A percentile compares a stretch with the other conserved stretches of the same genome.
These are phyloP conservation scores for Sclerotinia spermophila DNA, from an alignment of 2,329 filamentous ascomycete genomes.

Conservation along the genomic window DNA sequence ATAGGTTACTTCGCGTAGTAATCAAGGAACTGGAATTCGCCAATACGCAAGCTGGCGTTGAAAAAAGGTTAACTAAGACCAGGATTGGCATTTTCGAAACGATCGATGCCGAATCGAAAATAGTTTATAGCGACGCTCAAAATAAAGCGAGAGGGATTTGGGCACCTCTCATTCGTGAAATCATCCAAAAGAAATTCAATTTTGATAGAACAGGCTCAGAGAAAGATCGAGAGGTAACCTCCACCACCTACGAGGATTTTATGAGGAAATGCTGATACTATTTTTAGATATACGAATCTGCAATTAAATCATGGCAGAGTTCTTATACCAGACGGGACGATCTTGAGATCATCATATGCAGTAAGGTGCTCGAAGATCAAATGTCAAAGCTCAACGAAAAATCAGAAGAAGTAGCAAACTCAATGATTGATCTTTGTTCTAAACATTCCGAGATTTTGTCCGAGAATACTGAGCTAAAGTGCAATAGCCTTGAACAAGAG, in stretches of 20 bases:
- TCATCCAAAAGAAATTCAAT: not conserved
- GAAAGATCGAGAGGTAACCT: not conserved
- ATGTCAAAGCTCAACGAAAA: not conserved
- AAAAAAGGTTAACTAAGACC: not conserved
- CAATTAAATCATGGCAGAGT: not conserved
- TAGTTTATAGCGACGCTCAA: not conserved
- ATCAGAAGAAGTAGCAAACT: not conserved
- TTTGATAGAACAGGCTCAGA: not conserved
- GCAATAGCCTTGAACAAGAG: not conserved
- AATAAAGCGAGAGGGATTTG: not conserved
- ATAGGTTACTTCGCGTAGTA: not conserved
- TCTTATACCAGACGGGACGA: not conserved
- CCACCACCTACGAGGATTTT: not conserved
- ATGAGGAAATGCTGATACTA: not conserved
- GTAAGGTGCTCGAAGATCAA: not conserved
- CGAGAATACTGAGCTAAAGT: not conserved
- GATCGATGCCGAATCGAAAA: not conserved
- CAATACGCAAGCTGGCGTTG: not conserved
- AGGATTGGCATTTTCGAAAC: not conserved
- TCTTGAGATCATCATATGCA: not conserved
- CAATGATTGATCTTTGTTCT: not conserved
- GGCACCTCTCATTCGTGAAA: not conserved
- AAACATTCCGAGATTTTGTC: not conserved
- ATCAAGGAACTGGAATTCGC: not conserved
- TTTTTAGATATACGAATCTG: not conserved